Evolutionary conservation across 2,329 filamentous ascomycete genomes (phyloP), one percentile per base, ranked within the genome.

Genomic region (Knoxdaviesia capensis): DNA sequence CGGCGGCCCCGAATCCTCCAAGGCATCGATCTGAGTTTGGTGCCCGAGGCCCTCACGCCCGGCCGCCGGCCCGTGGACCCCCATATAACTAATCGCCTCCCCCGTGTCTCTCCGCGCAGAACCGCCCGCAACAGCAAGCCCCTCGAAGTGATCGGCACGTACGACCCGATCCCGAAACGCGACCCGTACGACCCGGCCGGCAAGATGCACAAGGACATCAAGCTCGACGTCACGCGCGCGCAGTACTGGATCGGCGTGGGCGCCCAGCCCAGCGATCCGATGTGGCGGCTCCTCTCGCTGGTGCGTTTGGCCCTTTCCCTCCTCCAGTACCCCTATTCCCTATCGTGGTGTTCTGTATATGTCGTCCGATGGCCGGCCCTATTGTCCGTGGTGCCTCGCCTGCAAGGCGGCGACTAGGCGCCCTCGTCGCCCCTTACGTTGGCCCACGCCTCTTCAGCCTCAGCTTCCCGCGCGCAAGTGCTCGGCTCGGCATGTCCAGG

Each of bases 161-260:
- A 82, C 62, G 74, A 82, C 53, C 77, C 77, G 1, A 63, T 77
- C 11, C 77, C 77, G 30, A 76, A 72, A 54, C 57, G 64, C 30
- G 69, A 77, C 49, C 67, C 71, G 1, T 70, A 73, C 52, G 82
- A 63, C 52, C 57, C 54, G 49, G 69, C 69, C n/a, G 74, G 75
- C 11, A 74, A 76, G 44, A 71, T 82, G 43, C 84, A 81, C 65
- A 98, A 98, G 62, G 87, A 96, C 50, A 82, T 98, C 56, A 78
- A 84, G 53, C 69, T 98, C 9, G 90, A 98, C 59, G 65, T 72
- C 6, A 65, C 74, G 49, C 69, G 90, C 46, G 82, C 88, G 44
- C 79, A 80, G 59, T 98, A 98, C 65, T 98, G 90, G 90, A 69
- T 98, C 34, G 90, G 90, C 56, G 88, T 96, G 4, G 90, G 90